A percentile compares a stretch with the other conserved stretches of the same genome.
Evolutionary conservation across 83 land plant species (phyloP).

Genomic region (Picea engelmannii): DNA sequence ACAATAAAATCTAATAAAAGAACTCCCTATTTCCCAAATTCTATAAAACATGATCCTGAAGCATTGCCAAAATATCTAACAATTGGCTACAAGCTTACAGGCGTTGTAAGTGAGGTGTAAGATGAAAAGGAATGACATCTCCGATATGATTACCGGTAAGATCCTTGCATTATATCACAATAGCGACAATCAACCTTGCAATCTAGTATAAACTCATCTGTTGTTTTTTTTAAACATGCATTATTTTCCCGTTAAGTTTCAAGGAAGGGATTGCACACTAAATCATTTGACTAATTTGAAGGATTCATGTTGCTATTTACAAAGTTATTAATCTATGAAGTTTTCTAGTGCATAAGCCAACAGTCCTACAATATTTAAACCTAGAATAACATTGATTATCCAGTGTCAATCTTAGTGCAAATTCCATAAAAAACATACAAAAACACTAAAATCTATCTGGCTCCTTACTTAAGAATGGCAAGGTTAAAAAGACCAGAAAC

Average conservation of each 20-base stretch:
- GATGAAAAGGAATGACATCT: constrained; percentile 57
- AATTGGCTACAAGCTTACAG: constrained; percentile 43
- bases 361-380: constrained; percentile 54
- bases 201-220: background rate
- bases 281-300: background rate
- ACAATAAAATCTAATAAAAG: background rate
- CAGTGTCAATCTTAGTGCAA: background rate
- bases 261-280: background rate
- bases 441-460: too few relatives aligned
- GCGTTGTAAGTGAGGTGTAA: constrained; percentile 49
- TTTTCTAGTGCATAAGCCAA: constrained; percentile 31
- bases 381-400: background rate
- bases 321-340: constrained; percentile 43
- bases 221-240: background rate
- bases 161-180: constrained; percentile 40
- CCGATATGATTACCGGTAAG: constrained; percentile 69
- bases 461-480: too few relatives aligned
- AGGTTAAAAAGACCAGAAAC: too few relatives aligned
- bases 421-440: too few relatives aligned
- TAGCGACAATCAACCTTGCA: constrained; percentile 5
- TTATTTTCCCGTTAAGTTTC: background rate
- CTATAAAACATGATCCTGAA: background rate
- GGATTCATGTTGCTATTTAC: constrained; percentile 36
- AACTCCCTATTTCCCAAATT: constrained; percentile 7
- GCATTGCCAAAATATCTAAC: background rate